These are phyloP conservation scores for Calonectria pteridis DNA, from an alignment of 2,329 filamentous ascomycete species.

Conservation along the genomic window DNA sequence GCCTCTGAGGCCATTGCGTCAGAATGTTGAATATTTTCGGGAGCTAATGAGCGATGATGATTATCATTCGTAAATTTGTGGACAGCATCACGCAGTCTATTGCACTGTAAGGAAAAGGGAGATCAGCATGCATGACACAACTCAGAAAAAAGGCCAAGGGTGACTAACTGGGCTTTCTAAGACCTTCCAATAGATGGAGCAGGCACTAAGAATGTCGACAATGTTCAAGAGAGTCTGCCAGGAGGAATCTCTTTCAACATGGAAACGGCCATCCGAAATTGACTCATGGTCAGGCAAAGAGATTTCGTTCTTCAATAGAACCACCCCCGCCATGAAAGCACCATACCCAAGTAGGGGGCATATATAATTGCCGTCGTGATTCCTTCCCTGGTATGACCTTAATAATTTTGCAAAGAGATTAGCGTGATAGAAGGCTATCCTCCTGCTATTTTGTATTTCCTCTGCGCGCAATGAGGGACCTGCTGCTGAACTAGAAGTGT, in stretches of 20 bases:
- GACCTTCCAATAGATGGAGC: neutral
- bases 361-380: neutral
- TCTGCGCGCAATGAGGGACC: neutral
- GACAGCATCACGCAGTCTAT: neutral
- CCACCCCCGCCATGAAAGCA: neutral
- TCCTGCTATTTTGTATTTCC: neutral
- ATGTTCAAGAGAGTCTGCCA: neutral
- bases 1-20: too few species aligned
- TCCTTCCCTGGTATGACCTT: neutral
- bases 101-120: neutral
- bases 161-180: neutral
- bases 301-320: neutral
- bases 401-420: neutral
- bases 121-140: neutral
- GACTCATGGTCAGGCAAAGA: neutral
- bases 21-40: neutral
- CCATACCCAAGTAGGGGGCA: neutral
- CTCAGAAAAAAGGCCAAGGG: neutral
- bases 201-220: neutral
- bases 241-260: neutral
- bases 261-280: neutral
- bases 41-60: neutral
- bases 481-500: neutral
- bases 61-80: neutral
- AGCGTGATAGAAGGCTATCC: neutral